Percentiles rank a stretch among this genome's conserved stretches.
phyloP scores from a whole-genome alignment of 345 rosid genomes.

The Heritiera littoralis region DNA sequence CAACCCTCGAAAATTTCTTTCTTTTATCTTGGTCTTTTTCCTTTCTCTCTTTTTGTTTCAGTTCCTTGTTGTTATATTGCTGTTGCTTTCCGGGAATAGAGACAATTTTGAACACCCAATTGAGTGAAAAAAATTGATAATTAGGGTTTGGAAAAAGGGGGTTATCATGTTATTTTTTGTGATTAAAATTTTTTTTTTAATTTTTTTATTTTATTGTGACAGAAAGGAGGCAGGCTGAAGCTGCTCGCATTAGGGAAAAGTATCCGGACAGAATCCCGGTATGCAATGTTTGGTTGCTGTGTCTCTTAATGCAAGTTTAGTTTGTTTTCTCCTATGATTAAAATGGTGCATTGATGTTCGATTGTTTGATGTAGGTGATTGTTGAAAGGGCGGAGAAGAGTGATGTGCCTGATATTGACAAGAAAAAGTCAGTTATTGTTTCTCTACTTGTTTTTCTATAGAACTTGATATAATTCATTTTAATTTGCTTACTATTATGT shows the following conservation, averaged over 20 bases:
- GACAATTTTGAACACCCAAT: not conserved
- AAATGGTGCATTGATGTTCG: not conserved
- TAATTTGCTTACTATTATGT: not conserved
- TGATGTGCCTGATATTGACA: conserved; percentile 95
- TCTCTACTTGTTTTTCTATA: not conserved
- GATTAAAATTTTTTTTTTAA: not conserved
- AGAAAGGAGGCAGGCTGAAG: conserved; percentile 98
- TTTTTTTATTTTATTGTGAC: conserved; percentile 20
- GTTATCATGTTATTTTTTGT: not conserved
- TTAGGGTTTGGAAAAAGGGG: not conserved
- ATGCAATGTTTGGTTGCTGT: conserved; percentile 20
- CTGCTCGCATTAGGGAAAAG: conserved; percentile 92
- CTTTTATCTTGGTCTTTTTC: not conserved
- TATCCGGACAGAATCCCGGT: conserved; percentile 97
- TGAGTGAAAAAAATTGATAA: not conserved
- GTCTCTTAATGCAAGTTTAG: not conserved
- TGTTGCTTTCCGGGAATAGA: not conserved
- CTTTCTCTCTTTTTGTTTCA: not conserved
- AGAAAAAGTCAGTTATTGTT: conserved; percentile 70
- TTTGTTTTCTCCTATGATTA: not conserved
- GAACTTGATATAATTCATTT: not conserved
- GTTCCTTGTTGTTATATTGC: not conserved
- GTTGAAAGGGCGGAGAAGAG: conserved; percentile 95
- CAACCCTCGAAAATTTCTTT: not conserved
- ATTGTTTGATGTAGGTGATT: conserved; percentile 60